phyloP scores from a whole-genome alignment of 805 yeast genomes.

The Kodamaea jinghongensis region DNA sequence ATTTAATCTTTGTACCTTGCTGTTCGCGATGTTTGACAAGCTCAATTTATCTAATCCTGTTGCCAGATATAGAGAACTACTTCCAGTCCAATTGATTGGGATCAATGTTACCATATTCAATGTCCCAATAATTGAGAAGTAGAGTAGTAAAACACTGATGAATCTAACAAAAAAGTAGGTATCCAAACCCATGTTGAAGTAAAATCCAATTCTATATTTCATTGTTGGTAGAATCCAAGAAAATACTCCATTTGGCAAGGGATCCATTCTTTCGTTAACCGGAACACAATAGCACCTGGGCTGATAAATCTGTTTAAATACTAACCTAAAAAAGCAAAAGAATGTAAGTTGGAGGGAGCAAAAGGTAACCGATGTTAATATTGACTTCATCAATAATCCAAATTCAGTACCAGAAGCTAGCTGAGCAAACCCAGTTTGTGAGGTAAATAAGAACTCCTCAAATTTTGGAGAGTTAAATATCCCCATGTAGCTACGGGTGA shows the following conservation, averaged over 20 bases:
- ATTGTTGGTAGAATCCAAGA: conserved; percentile 55
- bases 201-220: conserved; percentile 39
- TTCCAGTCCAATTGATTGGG: conserved; percentile 58
- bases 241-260: conserved; percentile 43
- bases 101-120: conserved; percentile 57
- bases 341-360: conserved; percentile 51
- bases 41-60: conserved; percentile 67
- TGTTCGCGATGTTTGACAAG: conserved; percentile 62
- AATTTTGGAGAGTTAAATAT: conserved; percentile 28
- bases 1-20: conserved; percentile 48
- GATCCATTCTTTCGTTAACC: conserved; percentile 33
- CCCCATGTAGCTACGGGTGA: conserved; percentile 28
- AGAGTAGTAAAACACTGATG: conserved; percentile 46
- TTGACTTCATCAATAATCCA: conserved; percentile 52
- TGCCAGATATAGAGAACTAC: conserved; percentile 23
- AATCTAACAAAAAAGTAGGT: conserved; percentile 71
- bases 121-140: conserved; percentile 52
- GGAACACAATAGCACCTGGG: conserved; percentile 50
- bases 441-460: conserved; percentile 45
- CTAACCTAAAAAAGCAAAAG: conserved; percentile 36
- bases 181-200: conserved; percentile 61
- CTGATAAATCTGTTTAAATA: conserved; percentile 46
- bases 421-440: conserved; percentile 61
- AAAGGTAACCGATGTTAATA: conserved; percentile 51
- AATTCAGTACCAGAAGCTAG: conserved; percentile 56